A percentile compares a stretch with the other conserved stretches of the same genome.
Evolutionary conservation across 2,329 filamentous ascomycete genomes (phyloP).

Genomic region (Thelonectria rubi): DNA sequence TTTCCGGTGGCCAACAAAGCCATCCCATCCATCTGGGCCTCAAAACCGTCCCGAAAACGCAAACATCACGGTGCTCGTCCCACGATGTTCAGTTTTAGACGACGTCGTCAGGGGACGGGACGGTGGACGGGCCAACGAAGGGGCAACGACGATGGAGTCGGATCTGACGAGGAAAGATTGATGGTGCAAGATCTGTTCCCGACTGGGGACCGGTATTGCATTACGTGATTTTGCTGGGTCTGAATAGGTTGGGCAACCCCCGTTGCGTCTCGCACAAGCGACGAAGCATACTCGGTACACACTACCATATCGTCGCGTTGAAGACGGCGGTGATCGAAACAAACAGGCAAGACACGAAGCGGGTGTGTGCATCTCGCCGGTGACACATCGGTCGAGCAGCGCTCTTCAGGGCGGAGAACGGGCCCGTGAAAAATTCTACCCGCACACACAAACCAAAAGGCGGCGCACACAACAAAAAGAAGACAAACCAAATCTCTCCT

Average conservation of each 20-base stretch:
- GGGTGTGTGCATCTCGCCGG: not conserved
- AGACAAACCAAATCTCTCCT: conserved; percentile 1
- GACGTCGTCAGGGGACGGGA: conserved; percentile 29
- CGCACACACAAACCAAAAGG: conserved; percentile 17
- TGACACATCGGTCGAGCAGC: not conserved
- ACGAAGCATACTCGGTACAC: no score
- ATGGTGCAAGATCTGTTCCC: conserved; percentile 7
- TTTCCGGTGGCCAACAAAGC: not conserved
- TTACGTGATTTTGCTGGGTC: conserved; percentile 23
- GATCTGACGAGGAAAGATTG: conserved; percentile 16
- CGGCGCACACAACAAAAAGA: conserved; percentile 20
- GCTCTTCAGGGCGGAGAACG: conserved; percentile 9
- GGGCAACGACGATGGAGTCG: not conserved
- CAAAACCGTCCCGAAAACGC: conserved; percentile 8
- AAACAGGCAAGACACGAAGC: not conserved
- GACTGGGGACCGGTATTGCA: not conserved
- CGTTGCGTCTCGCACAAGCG: no score
- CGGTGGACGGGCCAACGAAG: conserved; percentile 30
- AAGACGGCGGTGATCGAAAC: not conserved
- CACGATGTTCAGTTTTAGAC: conserved; percentile 26
- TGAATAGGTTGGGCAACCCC: conserved; percentile 7
- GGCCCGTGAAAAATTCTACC: conserved; percentile 13
- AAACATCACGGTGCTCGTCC: conserved; percentile 5
- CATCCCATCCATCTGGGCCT: not conserved
- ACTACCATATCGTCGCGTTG: no score